Base-by-base conservation (phyloP, 208 protist genomes). In the Trypanosomatidae sp. region DNA sequence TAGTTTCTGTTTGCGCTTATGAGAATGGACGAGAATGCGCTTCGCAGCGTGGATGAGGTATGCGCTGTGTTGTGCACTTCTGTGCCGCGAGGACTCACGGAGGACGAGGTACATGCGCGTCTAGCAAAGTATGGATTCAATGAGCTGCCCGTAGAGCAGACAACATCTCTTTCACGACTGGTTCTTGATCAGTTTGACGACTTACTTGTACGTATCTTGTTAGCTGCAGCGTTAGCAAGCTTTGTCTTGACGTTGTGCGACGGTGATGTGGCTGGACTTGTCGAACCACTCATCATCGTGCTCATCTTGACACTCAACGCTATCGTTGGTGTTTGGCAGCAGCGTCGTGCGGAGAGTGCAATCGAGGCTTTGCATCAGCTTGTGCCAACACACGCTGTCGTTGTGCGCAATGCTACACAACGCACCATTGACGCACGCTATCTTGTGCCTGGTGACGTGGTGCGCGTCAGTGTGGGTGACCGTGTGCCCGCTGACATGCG, bases 401-500 rank as follows among this genome's bases (percentile, higher is more conserved):
- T 68, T 3, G n/a, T 92, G 10, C 80, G 92, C 18, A 51, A 92
- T 40, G 89, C 82, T 6, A 37, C 47, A 16, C 39, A 50, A 2
- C 39, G 51, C 6, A 67, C 56, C 10, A 51, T 96, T 5, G 44
- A 54, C 2, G 70, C 90, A 1, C 54, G 74, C 15, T 76, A 96
- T 18, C 51, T 98, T 15, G 97, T 99, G 1, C 85, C 83, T 0
- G 96, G 96, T 11, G 97, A 99, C 55, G 51, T 99, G 15, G 70
- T 98, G 8, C 51, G 93, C 22, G 56, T 98, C n/a, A 48, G 62
- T 10, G 90, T 91, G 13, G 96, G 96, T 8, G 90, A 97, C 49
- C 81, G 95, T 33, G 84, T 98, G 10, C 90, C 97, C 0, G 96
- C 96, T 0, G 97, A 99, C 56, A 58, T 95, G 33, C 92, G 94